phyloP scores from a whole-genome alignment of 176 grass and related monocot genomes.

The Lolium perenne region DNA sequence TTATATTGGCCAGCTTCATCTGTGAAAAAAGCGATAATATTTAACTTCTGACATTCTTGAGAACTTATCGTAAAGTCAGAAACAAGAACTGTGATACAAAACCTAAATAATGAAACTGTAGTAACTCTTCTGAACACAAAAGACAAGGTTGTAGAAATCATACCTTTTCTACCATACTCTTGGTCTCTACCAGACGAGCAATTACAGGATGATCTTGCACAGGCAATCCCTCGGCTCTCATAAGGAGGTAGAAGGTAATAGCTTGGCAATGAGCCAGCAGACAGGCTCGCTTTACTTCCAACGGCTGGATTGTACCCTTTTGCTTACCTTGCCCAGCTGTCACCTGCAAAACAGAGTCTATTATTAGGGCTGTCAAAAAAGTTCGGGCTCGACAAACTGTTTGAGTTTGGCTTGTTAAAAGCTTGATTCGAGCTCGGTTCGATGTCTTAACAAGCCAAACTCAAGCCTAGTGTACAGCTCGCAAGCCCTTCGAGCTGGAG shows the following conservation, averaged over 20 bases:
- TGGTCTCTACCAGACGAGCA: conserved; percentile 85
- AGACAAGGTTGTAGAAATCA: conserved; percentile 2
- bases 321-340: conserved; percentile 40
- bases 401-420: no score
- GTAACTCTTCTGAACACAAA: neutral
- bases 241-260: conserved; percentile 96
- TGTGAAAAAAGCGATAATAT: conserved; percentile 38
- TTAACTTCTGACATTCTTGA: neutral
- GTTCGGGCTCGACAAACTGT: no score
- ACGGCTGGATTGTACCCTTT: conserved; percentile 57
- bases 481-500: no score
- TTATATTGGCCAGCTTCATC: conserved; percentile 54
- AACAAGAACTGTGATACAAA: neutral
- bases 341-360: conserved; percentile 51
- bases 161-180: conserved; percentile 86
- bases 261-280: conserved; percentile 81
- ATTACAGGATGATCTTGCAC: conserved; percentile 93
- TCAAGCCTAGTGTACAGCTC: no score
- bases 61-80: neutral
- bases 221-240: conserved; percentile 83
- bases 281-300: conserved; percentile 76
- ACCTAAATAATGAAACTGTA: neutral
- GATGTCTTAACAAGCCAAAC: no score
- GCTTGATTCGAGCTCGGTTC: no score
- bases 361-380: neutral